Base-by-base conservation (phyloP, 2,329 filamentous ascomycete species). In the Cadophora malorum region DNA sequence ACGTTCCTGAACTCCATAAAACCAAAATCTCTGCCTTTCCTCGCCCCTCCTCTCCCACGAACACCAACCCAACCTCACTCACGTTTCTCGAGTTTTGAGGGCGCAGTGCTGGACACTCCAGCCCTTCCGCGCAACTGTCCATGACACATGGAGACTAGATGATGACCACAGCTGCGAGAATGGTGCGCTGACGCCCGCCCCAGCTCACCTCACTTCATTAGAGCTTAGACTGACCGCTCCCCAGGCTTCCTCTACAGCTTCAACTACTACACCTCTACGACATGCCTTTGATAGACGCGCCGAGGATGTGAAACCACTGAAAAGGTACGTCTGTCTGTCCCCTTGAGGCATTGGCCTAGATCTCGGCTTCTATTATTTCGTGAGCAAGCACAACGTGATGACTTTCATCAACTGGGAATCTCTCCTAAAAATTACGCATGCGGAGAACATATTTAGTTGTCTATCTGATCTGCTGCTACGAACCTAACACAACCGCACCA, bases 371-470 rank as follows among this genome's bases (percentile, higher is more conserved):
- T 58, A 65, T 31, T 59, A 31, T 38, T 64, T 64, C 33, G 66
- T 69, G 10, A 52, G 58, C 76, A 65, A 62, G 38, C 70, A 76
- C 76, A 76, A 76, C 77, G 84, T 88, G 85, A 97, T 97, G 94
- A 96, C 92, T 84, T 86, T 82, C 83, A 86, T 90, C 76, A 90
- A 92, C 97, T 99, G 96, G 96, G 96, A 99, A 99, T 99, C 96
- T 99, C 96, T 99, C 96, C 91, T 93, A 98, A 92, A 86, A 88
- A 81, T 84, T 82, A 80, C 73, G 75, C 81, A 86, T 99, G 96
- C 92, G 91, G 96, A 99, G 89, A 93, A 89, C 81, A 85, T 83
- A 85, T 90, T 92, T 90, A 92, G 88, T 91, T 91, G 89, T 88
- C 82, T 86, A 86, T 89, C 88, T 90, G 89, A 91, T 81, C 70